Percentiles rank a stretch among this genome's conserved stretches.
These are phyloP conservation scores for Colletotrichum truncatum DNA, from an alignment of 2,329 filamentous ascomycete species.

Conservation along the genomic window DNA sequence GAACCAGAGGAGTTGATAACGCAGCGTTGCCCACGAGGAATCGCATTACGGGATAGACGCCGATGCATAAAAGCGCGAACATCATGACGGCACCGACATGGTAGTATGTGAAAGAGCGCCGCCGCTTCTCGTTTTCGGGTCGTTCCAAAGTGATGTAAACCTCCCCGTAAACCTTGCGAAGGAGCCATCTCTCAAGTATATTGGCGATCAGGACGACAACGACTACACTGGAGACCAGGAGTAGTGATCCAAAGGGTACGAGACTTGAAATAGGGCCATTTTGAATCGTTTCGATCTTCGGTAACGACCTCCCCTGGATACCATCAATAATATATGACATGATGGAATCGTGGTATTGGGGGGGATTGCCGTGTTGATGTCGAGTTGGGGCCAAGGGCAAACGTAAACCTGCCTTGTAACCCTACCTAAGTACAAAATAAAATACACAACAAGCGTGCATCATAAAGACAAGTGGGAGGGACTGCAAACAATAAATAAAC, in stretches of 20 bases:
- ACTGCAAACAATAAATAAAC: too few species aligned
- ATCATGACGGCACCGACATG: conserved; percentile 29
- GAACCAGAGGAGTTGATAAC: conserved; percentile 7
- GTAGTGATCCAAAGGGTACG: conserved; percentile 17
- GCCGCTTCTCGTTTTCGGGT: conserved; percentile 26
- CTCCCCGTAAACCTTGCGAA: conserved; percentile 16
- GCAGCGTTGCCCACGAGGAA: conserved; percentile 19
- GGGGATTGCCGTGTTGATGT: neutral
- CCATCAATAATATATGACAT: too few species aligned
- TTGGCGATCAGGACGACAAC: conserved; percentile 24
- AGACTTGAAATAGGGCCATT: conserved; percentile 21
- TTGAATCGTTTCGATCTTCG: conserved; percentile 22
- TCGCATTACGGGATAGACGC: conserved; percentile 21
- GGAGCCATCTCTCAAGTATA: conserved; percentile 27
- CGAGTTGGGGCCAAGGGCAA: too few species aligned
- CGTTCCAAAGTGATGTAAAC: conserved; percentile 8
- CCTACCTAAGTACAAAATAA: too few species aligned
- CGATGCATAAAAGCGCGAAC: conserved; percentile 22
- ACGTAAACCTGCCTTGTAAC: too few species aligned
- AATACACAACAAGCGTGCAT: too few species aligned
- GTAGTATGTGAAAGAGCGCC: conserved; percentile 31
- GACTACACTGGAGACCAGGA: conserved; percentile 25
- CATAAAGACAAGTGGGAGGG: too few species aligned
- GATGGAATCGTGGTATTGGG: neutral
- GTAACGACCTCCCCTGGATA: conserved; percentile 1